Base-by-base conservation (phyloP, 2,329 filamentous ascomycete genomes). In the Xylariaceae sp. region DNA sequence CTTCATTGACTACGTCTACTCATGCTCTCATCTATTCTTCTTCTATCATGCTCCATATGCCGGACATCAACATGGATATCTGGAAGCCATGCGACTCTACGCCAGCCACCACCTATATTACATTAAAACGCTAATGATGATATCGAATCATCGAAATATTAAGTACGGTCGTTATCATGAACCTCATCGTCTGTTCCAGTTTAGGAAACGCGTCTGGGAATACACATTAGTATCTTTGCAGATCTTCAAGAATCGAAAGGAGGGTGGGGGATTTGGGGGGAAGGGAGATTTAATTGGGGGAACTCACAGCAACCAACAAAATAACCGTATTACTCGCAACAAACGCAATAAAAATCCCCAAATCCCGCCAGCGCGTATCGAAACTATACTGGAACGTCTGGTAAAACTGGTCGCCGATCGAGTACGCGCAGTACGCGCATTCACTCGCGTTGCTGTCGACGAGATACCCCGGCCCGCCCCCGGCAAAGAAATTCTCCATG, bases 351-450 rank as follows among this genome's bases (percentile, higher is more conserved):
- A 87, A 88, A 62, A 96, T 95, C 1, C 90, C 92, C 58, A 94
- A 60, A 67, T 96, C 90, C 57, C 91, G 82, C 91, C 91, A 96
- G 13, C 91, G 78, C 64, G 89, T 74, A 49, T 77, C 76, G 67
- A 87, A 96, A 2, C 75, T 77, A 68, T 95, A 82, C 2, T 82
- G 80, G 15, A 95, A 80, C 0, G 83, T 80, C 56, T 77, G 70
- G 70, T 89, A 95, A 70, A 93, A 96, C 75, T 96, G 80, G 65
- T 96, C 88, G 35, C 91, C 92, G 10, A 89, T 76, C 62, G 82
- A 86, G 76, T 85, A 95, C 0, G 90, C 89, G 70, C 92, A 96
- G 76, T 95, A 96, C 68, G 88, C 77, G 75, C 92, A 96, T 18
- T 79, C 75, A 51, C 76, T 81, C 0, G 88, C 89, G 1, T 79